Conservation (phyloP, 768 basidiomycete species). For the Lactarius quietus region DNA sequence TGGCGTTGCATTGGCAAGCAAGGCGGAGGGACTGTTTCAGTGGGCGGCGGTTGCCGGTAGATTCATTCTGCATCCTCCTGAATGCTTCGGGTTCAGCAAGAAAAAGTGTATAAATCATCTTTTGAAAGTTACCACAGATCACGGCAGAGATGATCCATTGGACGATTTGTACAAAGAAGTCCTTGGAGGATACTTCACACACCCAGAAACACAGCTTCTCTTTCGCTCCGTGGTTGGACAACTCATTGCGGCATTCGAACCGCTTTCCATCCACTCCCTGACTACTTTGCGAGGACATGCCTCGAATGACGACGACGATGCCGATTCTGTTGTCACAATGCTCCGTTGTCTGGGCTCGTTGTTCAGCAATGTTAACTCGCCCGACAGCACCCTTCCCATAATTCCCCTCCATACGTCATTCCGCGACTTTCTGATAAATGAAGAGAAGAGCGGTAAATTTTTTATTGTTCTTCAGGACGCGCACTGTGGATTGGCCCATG, state of each 20-base stretch:
- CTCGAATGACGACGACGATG: too few species aligned
- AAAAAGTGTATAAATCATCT: background rate
- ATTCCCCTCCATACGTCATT: too few species aligned
- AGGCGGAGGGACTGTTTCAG: background rate
- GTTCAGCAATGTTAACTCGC: too few species aligned
- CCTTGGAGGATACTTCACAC: background rate
- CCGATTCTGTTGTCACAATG: too few species aligned
- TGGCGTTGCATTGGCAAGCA: too few species aligned
- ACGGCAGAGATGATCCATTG: background rate
- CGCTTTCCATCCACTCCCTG: background rate
- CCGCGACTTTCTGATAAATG: too few species aligned
- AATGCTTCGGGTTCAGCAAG: background rate
- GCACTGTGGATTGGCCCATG: too few species aligned
- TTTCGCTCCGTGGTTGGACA: slow-evolving; percentile 4
- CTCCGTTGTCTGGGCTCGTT: too few species aligned
- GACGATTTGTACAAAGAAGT: slow-evolving; percentile 2
- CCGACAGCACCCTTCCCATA: too few species aligned
- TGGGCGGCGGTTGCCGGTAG: slow-evolving; percentile 2
- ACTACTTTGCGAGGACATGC: too few species aligned
- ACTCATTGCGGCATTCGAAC: background rate
- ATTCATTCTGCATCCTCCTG: background rate
- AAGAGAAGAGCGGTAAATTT: too few species aligned
- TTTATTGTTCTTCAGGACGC: too few species aligned
- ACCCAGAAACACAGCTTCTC: background rate
- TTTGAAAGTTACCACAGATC: background rate